phyloP scores from a whole-genome alignment of 768 basidiomycete species.

The Neoboletus magnificus region DNA sequence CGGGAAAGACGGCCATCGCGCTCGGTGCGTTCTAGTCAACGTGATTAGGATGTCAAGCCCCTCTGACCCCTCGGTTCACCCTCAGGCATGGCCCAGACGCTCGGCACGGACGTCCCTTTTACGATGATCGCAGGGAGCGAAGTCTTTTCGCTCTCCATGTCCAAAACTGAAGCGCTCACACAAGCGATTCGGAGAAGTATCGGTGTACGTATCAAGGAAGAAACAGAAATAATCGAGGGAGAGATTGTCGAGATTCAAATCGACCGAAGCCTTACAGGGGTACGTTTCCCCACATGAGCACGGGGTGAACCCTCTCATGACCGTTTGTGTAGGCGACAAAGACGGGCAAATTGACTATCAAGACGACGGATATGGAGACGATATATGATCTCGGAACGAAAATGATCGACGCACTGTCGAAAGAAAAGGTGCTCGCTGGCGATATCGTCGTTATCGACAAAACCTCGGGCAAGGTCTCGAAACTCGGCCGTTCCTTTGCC shows the following conservation, averaged over 20 bases:
- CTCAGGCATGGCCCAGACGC: slow-evolving; percentile 90
- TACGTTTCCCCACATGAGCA: slow-evolving; percentile 34
- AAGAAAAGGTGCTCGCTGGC: slow-evolving; percentile 94
- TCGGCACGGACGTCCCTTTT: slow-evolving; percentile 94
- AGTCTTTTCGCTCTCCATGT: slow-evolving; percentile 97
- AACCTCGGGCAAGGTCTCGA: slow-evolving; percentile 93
- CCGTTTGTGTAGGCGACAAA: slow-evolving; percentile 73
- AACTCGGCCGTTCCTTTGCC: slow-evolving; percentile 96
- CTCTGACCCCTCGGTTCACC: not conserved
- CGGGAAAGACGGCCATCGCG: slow-evolving; percentile 98
- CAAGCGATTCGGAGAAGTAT: slow-evolving; percentile 96
- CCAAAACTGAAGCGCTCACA: slow-evolving; percentile 96
- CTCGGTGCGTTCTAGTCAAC: slow-evolving; percentile 56
- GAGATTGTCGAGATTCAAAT: slow-evolving; percentile 99
- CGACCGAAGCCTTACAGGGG: slow-evolving; percentile 93
- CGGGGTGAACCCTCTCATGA: not conserved
- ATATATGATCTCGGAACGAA: slow-evolving; percentile 98
- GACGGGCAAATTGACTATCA: slow-evolving; percentile 95
- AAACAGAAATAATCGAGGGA: slow-evolving; percentile 95
- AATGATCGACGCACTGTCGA: slow-evolving; percentile 97
- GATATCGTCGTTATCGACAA: slow-evolving; percentile 98
- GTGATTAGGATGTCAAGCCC: no score
- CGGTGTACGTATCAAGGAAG: slow-evolving; percentile 96
- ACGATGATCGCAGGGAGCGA: slow-evolving; percentile 98
- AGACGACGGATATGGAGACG: slow-evolving; percentile 99